phyloP scores from a whole-genome alignment of 345 rosid species.

The Geranium rotundifolium region DNA sequence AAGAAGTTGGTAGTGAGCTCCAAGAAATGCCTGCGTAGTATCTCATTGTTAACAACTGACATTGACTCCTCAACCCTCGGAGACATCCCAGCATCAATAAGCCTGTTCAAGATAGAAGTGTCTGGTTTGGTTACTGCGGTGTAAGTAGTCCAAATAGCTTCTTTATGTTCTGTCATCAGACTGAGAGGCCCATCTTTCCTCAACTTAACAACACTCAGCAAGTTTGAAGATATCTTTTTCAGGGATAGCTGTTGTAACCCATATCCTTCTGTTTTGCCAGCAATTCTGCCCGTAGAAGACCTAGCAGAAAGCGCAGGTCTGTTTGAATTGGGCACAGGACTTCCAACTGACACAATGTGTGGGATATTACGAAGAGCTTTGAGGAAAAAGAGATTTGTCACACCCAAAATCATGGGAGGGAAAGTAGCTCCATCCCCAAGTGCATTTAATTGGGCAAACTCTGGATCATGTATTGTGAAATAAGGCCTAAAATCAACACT shows the following conservation, averaged over 20 bases:
- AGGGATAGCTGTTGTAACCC: slow-evolving; percentile 72
- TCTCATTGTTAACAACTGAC: slow-evolving; percentile 97
- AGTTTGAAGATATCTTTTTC: slow-evolving; percentile 67
- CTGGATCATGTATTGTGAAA: slow-evolving; percentile 93
- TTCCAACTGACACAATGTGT: slow-evolving; percentile 88
- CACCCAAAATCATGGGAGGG: slow-evolving; percentile 94
- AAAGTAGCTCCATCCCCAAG: slow-evolving; percentile 71
- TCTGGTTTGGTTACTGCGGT: slow-evolving; percentile 82
- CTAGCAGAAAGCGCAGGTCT: slow-evolving; percentile 42
- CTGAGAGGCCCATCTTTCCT: slow-evolving; percentile 93
- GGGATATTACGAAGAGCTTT: slow-evolving; percentile 79
- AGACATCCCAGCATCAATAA: slow-evolving; percentile 86
- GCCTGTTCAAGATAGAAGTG: slow-evolving; percentile 87
- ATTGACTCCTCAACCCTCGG: slow-evolving; percentile 98
- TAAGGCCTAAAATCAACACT: slow-evolving; percentile 96
- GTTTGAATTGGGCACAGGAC: slow-evolving; percentile 52
- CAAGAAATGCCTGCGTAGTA: slow-evolving; percentile 87
- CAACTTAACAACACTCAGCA: slow-evolving; percentile 69
- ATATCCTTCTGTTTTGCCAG: slow-evolving; percentile 62
- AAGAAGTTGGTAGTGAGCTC: slow-evolving; percentile 93
- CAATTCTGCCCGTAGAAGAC: slow-evolving; percentile 55
- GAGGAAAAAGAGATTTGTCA: slow-evolving; percentile 88
- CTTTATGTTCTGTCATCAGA: slow-evolving; percentile 98
- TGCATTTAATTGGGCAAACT: slow-evolving; percentile 55
- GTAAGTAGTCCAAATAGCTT: slow-evolving; percentile 89